These are phyloP conservation scores for Sicyos edulis DNA, from an alignment of 306 rosid species.

Conservation along the genomic window DNA sequence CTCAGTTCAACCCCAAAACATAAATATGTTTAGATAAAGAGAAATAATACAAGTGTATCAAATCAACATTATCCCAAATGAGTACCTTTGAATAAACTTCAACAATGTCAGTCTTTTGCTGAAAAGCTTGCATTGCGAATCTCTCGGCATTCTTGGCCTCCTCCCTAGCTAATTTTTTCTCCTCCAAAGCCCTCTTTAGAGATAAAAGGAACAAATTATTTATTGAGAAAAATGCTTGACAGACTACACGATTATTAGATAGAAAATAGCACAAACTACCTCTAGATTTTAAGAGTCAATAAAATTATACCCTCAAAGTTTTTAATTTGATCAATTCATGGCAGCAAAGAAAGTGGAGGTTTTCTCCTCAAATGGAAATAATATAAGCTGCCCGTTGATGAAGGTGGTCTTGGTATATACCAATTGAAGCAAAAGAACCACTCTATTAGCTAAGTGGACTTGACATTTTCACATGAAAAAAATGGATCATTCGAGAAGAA, in stretches of 20 bases:
- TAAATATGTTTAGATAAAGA: background rate
- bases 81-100: conserved; percentile 77
- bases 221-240: background rate
- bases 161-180: conserved; percentile 62
- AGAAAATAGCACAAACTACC: background rate
- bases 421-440: too few species aligned
- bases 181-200: conserved; percentile 75
- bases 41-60: background rate
- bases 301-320: background rate
- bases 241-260: background rate
- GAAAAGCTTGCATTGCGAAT: conserved; percentile 63
- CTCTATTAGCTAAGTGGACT: too few species aligned
- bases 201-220: conserved; percentile 3
- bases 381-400: too few species aligned
- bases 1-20: background rate
- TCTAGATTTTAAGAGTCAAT: background rate
- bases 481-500: too few species aligned
- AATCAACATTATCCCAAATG: background rate
- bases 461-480: too few species aligned
- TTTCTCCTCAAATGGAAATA: too few species aligned
- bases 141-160: conserved; percentile 66
- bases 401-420: too few species aligned
- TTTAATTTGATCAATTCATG: background rate
- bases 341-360: too few species aligned
- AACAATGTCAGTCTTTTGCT: conserved; percentile 51